A percentile compares a stretch with the other conserved stretches of the same genome.
Evolutionary conservation across 495 filamentous ascomycete genomes (phyloP).

Genomic region (Aspergillus kassunensis): DNA sequence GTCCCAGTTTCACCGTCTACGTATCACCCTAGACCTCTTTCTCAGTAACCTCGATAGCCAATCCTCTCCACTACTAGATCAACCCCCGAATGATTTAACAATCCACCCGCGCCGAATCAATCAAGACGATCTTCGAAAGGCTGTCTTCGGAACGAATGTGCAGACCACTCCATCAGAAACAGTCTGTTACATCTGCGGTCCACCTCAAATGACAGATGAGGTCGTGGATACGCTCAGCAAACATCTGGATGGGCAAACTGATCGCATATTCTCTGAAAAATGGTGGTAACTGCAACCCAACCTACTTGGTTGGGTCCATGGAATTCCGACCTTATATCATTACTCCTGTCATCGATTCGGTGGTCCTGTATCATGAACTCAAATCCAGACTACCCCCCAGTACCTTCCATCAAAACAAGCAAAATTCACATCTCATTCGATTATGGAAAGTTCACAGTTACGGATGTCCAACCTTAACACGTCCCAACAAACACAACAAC

Average conservation of each 20-base stretch:
- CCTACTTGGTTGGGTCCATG: no score
- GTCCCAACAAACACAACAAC: background rate
- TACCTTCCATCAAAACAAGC: no score
- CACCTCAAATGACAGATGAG: constrained; percentile 75
- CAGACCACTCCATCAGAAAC: constrained; percentile 39
- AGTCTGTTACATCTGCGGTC: constrained; percentile 76
- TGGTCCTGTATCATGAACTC: background rate
- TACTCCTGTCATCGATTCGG: background rate
- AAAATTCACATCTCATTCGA: no score
- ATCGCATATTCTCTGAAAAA: constrained; percentile 72
- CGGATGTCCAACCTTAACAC: background rate
- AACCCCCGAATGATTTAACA: constrained; percentile 27
- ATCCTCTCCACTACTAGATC: constrained; percentile 5
- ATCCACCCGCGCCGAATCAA: constrained; percentile 47
- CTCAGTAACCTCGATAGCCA: constrained; percentile 25
- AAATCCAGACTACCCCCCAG: background rate
- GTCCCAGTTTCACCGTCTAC: constrained; percentile 24
- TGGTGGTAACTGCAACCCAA: constrained; percentile 66
- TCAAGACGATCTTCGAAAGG: constrained; percentile 45
- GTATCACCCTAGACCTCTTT: constrained; percentile 37
- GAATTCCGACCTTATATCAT: background rate
- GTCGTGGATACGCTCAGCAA: constrained; percentile 54
- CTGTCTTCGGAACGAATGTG: constrained; percentile 36
- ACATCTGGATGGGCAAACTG: constrained; percentile 48
- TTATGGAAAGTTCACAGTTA: no score